Base-by-base conservation (phyloP, 2,329 filamentous ascomycete genomes). In the Canariomyces notabilis region DNA sequence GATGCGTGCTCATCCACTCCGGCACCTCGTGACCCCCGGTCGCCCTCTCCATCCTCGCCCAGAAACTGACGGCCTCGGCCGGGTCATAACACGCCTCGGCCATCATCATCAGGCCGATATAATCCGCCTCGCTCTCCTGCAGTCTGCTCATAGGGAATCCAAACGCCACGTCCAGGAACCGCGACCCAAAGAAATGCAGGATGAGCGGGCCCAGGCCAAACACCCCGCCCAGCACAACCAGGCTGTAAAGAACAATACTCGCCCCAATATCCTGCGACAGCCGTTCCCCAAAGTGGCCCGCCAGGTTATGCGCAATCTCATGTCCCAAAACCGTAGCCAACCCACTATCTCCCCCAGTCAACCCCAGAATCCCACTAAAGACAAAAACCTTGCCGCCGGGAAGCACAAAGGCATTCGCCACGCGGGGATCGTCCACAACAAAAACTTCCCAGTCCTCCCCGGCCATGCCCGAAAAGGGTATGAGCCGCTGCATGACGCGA, bases 91-190 rank as follows among this genome's bases (percentile, higher is more conserved):
- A 90, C 20, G 82, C 83, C 66, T 87, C 79, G 0, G 85, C 80
- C 84, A 90, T 90, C 75, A 90, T 85, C 75, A 90, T 80, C 26
- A 90, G 65, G 0, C 87, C 87, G 38, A 90, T 88, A 57, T 86
- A 87, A 59, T 91, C 87, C 0, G 87, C 87, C 67, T 91, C 86
- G 39, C 74, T 79, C 71, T 86, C 87, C 67, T 89, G 85, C 59
- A 75, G 76, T 39, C 87, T 72, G 37, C 78, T 80, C 62, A 85
- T 86, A 1, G 86, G 87, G 50, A 77, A 70, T 39, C 72, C 73
- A 60, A 88, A 80, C n/a, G 83, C 74, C 14, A 86, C 62, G 41
- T 86, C 75, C 21, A 85, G 66, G 18, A 83, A 44, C 59, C 75
- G 66, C 2, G 73, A 68, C 14, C 68, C 70, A 31, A 71, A 57